Conservation (phyloP, 2,329 filamentous ascomycete species). For the Colletotrichum kahawae region DNA sequence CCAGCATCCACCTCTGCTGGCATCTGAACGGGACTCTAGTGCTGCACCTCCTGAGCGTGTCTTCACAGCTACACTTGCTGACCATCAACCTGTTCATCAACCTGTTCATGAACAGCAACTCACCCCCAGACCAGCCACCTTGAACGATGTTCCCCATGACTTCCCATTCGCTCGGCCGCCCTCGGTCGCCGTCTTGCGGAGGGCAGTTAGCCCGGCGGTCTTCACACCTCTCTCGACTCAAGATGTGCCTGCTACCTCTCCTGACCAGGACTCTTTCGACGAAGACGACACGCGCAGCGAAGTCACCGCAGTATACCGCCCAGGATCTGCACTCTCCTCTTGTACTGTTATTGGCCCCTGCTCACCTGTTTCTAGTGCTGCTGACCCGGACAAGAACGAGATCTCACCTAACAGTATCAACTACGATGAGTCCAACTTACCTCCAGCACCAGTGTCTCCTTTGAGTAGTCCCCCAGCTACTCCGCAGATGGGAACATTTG, state of each 20-base stretch:
- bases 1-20: not conserved
- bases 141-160: not conserved
- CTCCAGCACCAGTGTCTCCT: not conserved
- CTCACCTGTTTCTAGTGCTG: not conserved
- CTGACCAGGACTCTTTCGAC: not conserved
- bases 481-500: not conserved
- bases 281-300: not conserved
- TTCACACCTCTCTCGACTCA: not conserved
- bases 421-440: not conserved
- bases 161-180: not conserved
- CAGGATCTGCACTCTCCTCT: not conserved
- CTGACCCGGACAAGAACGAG: not conserved
- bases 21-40: not conserved
- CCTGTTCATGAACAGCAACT: not conserved
- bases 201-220: not conserved
- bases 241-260: not conserved
- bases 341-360: not conserved
- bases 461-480: not conserved
- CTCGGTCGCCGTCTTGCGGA: not conserved
- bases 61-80: not conserved
- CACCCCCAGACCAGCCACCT: not conserved
- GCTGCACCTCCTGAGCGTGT: not conserved
- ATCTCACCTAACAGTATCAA: not conserved
- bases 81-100: not conserved
- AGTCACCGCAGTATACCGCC: not conserved